Conservation (phyloP, 1,284 basidiomycete species). For the Irpex rosettiformis region DNA sequence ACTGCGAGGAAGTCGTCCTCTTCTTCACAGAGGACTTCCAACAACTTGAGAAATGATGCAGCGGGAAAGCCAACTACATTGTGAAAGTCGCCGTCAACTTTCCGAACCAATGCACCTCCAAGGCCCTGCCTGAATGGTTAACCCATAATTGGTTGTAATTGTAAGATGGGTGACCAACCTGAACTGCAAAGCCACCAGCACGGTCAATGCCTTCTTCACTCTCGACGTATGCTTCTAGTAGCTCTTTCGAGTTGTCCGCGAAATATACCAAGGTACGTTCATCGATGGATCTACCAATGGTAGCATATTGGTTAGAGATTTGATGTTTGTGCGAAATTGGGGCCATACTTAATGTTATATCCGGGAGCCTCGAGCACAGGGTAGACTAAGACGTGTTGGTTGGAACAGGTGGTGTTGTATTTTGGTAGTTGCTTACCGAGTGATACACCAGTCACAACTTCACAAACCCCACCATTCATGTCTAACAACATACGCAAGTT, state of each 20-base stretch:
- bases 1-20: conserved; percentile 66
- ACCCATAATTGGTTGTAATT: background rate
- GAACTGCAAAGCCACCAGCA: conserved; percentile 94
- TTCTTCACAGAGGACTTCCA: conserved; percentile 66
- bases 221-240: conserved; percentile 85
- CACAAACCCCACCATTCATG: conserved; percentile 80
- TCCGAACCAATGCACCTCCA: conserved; percentile 77
- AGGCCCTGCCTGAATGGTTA: conserved; percentile 52
- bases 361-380: conserved; percentile 85
- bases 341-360: conserved; percentile 72
- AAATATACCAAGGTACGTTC: conserved; percentile 83
- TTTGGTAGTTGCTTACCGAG: conserved; percentile 50
- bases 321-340: background rate
- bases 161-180: conserved; percentile 46
- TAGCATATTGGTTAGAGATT: background rate
- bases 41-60: conserved; percentile 69
- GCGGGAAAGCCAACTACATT: conserved; percentile 93
- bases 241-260: conserved; percentile 59
- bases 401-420: background rate
- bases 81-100: conserved; percentile 89
- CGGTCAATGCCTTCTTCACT: conserved; percentile 88
- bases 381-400: conserved; percentile 50
- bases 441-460: conserved; percentile 88
- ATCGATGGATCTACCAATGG: conserved; percentile 65
- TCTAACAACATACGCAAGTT: conserved; percentile 88